phyloP scores from a whole-genome alignment of 1,284 basidiomycete species.

The Rhodotorula mucilaginosa region DNA sequence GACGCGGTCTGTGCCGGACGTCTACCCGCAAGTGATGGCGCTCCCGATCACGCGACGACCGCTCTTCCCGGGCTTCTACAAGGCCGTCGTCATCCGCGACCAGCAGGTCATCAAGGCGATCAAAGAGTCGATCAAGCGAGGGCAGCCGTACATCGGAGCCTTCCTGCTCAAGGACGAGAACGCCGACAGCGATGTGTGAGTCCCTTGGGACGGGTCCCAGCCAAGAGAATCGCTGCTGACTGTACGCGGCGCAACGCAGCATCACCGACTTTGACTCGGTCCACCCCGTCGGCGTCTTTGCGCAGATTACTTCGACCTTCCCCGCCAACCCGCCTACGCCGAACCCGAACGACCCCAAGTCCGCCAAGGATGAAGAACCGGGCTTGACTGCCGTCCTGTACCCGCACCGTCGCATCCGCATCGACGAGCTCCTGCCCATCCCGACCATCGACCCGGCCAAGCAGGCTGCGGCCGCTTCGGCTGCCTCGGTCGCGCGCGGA shows the following conservation, averaged over 20 bases:
- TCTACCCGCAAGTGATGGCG: constrained; percentile 89
- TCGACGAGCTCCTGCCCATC: constrained; percentile 68
- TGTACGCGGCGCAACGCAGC: constrained; percentile 7
- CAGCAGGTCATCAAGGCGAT: constrained; percentile 90
- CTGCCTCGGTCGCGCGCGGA: neutral
- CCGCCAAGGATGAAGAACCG: constrained; percentile 60
- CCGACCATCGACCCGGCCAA: constrained; percentile 9
- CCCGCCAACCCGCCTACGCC: constrained; percentile 53
- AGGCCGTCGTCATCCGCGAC: constrained; percentile 87
- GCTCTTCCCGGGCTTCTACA: constrained; percentile 97
- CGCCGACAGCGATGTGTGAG: constrained; percentile 76
- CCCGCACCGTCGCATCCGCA: constrained; percentile 87
- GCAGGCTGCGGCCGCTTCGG: constrained; percentile 2
- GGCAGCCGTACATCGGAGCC: constrained; percentile 96
- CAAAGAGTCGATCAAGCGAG: constrained; percentile 93
- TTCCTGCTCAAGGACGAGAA: constrained; percentile 96
- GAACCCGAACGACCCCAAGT: constrained; percentile 44
- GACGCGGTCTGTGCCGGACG: constrained; percentile 33
- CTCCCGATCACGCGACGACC: constrained; percentile 93
- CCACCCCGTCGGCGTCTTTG: constrained; percentile 92
- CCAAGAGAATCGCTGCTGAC: too few relatives aligned
- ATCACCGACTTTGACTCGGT: constrained; percentile 86
- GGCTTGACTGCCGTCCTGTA: constrained; percentile 87
- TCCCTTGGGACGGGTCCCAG: neutral
- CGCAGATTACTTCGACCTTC: constrained; percentile 95